Percentiles rank a stretch among this genome's conserved stretches.
These are phyloP conservation scores for Magnaporthiopsis rhizophila DNA, from an alignment of 2,329 filamentous ascomycete genomes.

Conservation along the genomic window DNA sequence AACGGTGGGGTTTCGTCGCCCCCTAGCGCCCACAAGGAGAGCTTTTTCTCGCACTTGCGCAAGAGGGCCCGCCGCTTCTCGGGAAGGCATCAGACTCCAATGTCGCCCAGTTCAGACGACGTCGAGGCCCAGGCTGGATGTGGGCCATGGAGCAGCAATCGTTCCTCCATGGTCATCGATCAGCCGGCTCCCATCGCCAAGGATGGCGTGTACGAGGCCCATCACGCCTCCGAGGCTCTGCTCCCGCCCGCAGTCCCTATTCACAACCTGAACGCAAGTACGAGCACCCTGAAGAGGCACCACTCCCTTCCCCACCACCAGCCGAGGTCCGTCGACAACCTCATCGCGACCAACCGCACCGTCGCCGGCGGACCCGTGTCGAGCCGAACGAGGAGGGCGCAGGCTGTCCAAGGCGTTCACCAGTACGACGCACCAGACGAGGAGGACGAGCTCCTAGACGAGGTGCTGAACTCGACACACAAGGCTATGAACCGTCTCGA, in stretches of 20 bases:
- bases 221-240: slow-evolving; percentile 12
- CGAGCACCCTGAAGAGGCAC: slow-evolving; percentile 52
- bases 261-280: slow-evolving; percentile 41
- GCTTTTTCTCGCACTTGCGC: slow-evolving; percentile 94
- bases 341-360: slow-evolving; percentile 43
- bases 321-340: slow-evolving; percentile 56
- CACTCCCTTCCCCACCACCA: slow-evolving; percentile 57
- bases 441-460: slow-evolving; percentile 90
- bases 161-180: slow-evolving; percentile 77
- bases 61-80: slow-evolving; percentile 91
- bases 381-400: slow-evolving; percentile 70
- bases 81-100: slow-evolving; percentile 76
- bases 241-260: slow-evolving; percentile 45
- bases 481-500: slow-evolving; percentile 44
- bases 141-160: slow-evolving; percentile 77
- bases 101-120: slow-evolving; percentile 74
- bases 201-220: slow-evolving; percentile 44
- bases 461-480: slow-evolving; percentile 72
- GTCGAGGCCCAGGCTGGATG: slow-evolving; percentile 89
- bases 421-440: slow-evolving; percentile 94
- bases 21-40: slow-evolving; percentile 75
- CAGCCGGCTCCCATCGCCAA: slow-evolving; percentile 40
- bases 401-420: slow-evolving; percentile 67
- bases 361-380: slow-evolving; percentile 53
- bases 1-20: slow-evolving; percentile 68